Evolutionary conservation across 2,329 filamentous ascomycete species (phyloP), one percentile per base, ranked within the genome.

Genomic region (Orbilia brochopaga): DNA sequence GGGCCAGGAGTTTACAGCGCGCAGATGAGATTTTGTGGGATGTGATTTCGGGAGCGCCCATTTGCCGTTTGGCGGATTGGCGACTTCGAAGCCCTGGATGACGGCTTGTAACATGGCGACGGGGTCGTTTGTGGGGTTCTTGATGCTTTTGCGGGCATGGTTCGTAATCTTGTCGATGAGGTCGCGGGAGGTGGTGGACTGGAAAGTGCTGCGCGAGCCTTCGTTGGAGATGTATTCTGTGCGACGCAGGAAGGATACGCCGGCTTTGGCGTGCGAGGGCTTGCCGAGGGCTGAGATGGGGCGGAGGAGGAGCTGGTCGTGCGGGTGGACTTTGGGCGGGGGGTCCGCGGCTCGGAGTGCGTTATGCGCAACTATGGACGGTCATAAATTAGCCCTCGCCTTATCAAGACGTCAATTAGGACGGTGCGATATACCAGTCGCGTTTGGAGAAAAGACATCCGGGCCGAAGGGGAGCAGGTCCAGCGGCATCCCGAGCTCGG

Each of bases 401-500:
- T 32, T 35, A n/a, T 48, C 17, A 55, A 44, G 17, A 37, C 60
- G 67, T 74, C 59, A 60, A 54, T 7, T 24, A 59, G 67, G 75
- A 76, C 44, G 74, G 73, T 46, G 35, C 56, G 30, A n/a, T 59
- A 44, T 65, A 81, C 84, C 79, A 21, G 62, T 37, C 15, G 53
- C 17, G 15, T 53, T 60, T 7, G n/a, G 48, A 42, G 54, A 58
- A 51, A 64, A 67, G 10, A 67, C 40, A n/a, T 56, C 57, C 3
- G 61, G 55, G 30, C 63, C 55, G 21, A 54, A 70, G 8, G 32
- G 94, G 66, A 97, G 90, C 76, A 99, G 82, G 79, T 97, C 93
- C 78, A 99, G 87, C 69, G 92, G 92, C 94, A 99, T 97, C 66
- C 94, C 94, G 76, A 97, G 85, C 82, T 99, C 94, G 7, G 92